phyloP scores from a whole-genome alignment of 176 grass and related monocot genomes.

The Oropetium thomaeum region DNA sequence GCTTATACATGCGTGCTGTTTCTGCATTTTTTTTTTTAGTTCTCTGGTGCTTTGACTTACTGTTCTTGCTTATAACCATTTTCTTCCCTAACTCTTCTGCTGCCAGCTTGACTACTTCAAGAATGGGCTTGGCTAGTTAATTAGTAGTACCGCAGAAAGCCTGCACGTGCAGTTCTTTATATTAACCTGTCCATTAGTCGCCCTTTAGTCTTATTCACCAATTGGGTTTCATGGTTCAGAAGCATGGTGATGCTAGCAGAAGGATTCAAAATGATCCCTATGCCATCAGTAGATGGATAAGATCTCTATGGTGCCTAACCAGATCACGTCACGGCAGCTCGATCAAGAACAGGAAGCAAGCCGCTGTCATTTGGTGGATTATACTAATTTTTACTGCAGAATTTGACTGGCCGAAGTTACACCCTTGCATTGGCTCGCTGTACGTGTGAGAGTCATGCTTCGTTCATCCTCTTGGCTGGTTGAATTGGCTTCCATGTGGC shows the following conservation, averaged over 20 bases:
- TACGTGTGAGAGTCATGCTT: constrained; percentile 8
- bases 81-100: too few relatives aligned
- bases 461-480: constrained; percentile 24
- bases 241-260: constrained; percentile 21
- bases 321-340: constrained; percentile 17
- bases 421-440: constrained; percentile 26
- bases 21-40: constrained; percentile 23
- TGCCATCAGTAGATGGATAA: constrained; percentile 40
- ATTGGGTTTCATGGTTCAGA: constrained; percentile 24
- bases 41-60: constrained; percentile 18
- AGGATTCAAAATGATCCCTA: constrained; percentile 1
- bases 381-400: constrained; percentile 37
- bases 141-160: not conserved
- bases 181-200: constrained; percentile 18
- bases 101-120: not conserved
- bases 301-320: constrained; percentile 25
- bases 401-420: constrained; percentile 31
- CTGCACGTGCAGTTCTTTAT: constrained; percentile 10
- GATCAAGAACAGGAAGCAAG: constrained; percentile 29
- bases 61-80: not conserved
- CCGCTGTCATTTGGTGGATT: constrained; percentile 37
- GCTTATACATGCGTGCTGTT: constrained; percentile 14
- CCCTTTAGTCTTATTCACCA: constrained; percentile 17
- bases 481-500: constrained; percentile 25
- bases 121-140: not conserved